Evolutionary conservation across 257 asterid genomes (phyloP).

Genomic region (Anisodus acutangulus): DNA sequence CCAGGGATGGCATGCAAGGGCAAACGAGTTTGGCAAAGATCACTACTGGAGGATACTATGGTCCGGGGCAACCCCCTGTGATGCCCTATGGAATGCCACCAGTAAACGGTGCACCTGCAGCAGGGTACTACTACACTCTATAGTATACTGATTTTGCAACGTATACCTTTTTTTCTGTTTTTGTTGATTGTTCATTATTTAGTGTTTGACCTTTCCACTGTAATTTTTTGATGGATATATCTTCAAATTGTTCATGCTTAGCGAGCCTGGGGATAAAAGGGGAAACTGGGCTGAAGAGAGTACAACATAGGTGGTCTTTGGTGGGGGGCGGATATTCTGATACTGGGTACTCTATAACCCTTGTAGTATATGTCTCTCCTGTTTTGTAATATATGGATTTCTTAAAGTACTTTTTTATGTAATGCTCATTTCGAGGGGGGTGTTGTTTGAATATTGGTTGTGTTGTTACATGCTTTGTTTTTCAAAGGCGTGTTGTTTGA

Average conservation of each 20-base stretch:
- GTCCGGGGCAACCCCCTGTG: conserved; percentile 52
- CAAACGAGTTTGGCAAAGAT: conserved; percentile 75
- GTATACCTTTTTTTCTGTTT: neutral
- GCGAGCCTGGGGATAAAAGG: conserved; percentile 34
- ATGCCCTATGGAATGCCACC: conserved; percentile 81
- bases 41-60: conserved; percentile 59
- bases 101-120: conserved; percentile 47
- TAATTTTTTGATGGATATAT: conserved; percentile 47
- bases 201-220: conserved; percentile 35
- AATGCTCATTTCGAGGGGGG: neutral
- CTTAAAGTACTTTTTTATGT: conserved; percentile 33
- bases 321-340: conserved; percentile 36
- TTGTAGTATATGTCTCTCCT: neutral
- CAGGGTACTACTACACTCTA: conserved; percentile 62
- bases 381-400: neutral
- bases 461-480: neutral
- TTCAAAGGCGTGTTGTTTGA: neutral
- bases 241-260: conserved; percentile 47
- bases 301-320: conserved; percentile 17
- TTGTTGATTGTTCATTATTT: conserved; percentile 22
- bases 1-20: conserved; percentile 79
- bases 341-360: conserved; percentile 42
- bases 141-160: conserved; percentile 38
- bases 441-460: conserved; percentile 4
- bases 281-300: conserved; percentile 41